Percentiles rank a stretch among this genome's conserved stretches.
Conservation (phyloP, 1,284 basidiomycete species). For the Austroboletus niveus region DNA sequence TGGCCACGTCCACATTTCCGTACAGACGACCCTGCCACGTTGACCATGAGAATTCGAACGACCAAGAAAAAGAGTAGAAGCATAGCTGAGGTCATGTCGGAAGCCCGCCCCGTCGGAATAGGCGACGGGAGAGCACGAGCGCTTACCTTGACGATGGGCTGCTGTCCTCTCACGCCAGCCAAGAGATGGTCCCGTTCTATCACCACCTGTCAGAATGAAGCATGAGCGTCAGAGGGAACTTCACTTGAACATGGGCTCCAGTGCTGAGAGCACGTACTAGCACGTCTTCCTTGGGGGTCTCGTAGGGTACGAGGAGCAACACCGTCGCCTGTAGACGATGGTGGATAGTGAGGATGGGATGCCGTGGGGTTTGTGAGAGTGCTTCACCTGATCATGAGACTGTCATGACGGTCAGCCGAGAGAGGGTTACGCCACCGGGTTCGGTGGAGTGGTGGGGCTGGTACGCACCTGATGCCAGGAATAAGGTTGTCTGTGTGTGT, state of each 20-base stretch:
- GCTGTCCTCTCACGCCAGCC: constrained; percentile 65
- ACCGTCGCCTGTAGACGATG: constrained; percentile 62
- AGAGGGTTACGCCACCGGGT: constrained; percentile 16
- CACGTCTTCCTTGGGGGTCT: constrained; percentile 67
- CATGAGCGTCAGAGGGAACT: constrained; percentile 6
- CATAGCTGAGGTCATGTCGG: background rate
- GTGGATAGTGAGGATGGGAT: constrained; percentile 19
- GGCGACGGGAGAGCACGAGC: background rate
- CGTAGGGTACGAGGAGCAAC: constrained; percentile 67
- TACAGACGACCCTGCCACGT: constrained; percentile 63
- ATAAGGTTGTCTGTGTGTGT: constrained; percentile 47
- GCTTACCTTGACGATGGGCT: constrained; percentile 67
- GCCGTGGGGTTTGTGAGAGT: constrained; percentile 7
- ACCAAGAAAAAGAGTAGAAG: background rate
- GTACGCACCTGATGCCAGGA: constrained; percentile 60
- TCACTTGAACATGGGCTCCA: background rate
- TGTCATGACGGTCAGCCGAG: constrained; percentile 28
- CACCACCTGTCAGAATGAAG: constrained; percentile 47
- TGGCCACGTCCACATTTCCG: constrained; percentile 57
- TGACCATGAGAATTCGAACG: background rate
- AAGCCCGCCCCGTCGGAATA: background rate
- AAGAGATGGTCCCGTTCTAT: constrained; percentile 69
- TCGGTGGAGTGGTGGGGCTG: background rate
- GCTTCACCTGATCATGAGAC: constrained; percentile 66
- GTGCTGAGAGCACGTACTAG: constrained; percentile 44